Evolutionary conservation across 768 basidiomycete species (phyloP).

Genomic region (Naganishia kalamii): DNA sequence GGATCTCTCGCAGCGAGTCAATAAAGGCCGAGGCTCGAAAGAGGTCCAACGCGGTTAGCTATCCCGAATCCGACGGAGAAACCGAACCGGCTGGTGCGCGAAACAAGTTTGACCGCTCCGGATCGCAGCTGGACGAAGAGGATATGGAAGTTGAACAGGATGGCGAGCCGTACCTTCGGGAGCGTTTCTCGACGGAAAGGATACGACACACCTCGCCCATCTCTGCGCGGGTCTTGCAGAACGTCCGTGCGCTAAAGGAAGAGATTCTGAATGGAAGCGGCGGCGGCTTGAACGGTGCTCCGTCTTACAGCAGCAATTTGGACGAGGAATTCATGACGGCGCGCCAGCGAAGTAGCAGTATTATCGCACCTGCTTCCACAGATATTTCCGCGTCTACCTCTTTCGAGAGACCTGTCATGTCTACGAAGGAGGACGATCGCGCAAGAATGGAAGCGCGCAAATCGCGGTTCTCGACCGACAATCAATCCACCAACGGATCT

Average conservation of each 20-base stretch:
- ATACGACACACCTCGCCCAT: constrained; percentile 14
- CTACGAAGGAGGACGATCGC: too few relatives aligned
- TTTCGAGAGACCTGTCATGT: too few relatives aligned
- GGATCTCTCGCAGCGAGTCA: too few relatives aligned
- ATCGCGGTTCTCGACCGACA: too few relatives aligned
- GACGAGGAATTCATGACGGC: background rate
- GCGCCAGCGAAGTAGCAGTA: background rate
- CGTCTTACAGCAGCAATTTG: background rate
- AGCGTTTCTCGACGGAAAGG: constrained; percentile 9
- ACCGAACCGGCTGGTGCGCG: background rate
- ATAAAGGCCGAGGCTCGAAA: background rate
- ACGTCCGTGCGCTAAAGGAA: constrained; percentile 18
- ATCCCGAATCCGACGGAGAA: constrained; percentile 5
- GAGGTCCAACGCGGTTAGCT: background rate
- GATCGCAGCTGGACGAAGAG: background rate
- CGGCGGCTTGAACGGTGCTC: too few relatives aligned
- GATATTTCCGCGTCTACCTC: too few relatives aligned
- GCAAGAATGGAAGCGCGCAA: too few relatives aligned
- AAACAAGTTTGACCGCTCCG: background rate
- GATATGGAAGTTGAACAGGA: constrained; percentile 11
- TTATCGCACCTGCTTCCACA: too few relatives aligned
- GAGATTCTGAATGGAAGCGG: constrained; percentile 18
- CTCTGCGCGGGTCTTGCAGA: constrained; percentile 18
- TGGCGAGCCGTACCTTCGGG: background rate
- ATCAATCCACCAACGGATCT: too few relatives aligned